Evolutionary conservation across 805 yeast genomes (phyloP), one percentile per base, ranked within the genome.

Genomic region (Starmerella vaccinii): DNA sequence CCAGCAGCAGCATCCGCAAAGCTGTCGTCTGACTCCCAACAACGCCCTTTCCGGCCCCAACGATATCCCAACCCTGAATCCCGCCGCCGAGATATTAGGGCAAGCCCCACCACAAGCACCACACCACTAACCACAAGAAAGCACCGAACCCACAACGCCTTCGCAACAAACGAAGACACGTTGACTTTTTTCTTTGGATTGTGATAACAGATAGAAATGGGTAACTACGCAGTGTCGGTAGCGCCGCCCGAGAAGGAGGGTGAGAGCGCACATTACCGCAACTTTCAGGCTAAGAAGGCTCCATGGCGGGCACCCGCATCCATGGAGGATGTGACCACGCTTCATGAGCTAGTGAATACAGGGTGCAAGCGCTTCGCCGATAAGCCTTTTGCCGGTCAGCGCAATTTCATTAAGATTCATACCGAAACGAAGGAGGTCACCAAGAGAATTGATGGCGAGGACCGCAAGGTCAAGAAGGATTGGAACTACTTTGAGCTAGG

Each of bases 401-500:
- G 98, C 72, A 79, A 81, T 52, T 69, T 84, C 53, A 60, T 76
- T 44, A 90, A 87, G 49, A 65, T 84, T 48, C 90, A 87, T 68
- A 76, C 70, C 49, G 97, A 92, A 65, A 75, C 71, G 47, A 88
- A 85, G 68, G 73, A 71, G 61, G 76, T 92, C 52, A 79, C 77
- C 54, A 89, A 87, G 71, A 63, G 76, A 47, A 71, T 92, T 44
- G 84, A 89, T 59, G 97, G 97, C 52, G 75, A 82, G 64, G 77
- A 77, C 50, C 70, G 68, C 26, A 72, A 77, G 58, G 82, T 82
- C 46, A 87, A 84, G 62, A 92, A 92, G 71, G 81, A 81, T 49
- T 92, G 98, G 98, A 69, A 75, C 49, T 90, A 72, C 68, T 92
- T 76, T 65, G 96, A 92, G 69, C 70, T 82, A 62, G 75, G 86